phyloP scores from a whole-genome alignment of 129 eudicot genomes.

The Chrysanthemum seticuspe region DNA sequence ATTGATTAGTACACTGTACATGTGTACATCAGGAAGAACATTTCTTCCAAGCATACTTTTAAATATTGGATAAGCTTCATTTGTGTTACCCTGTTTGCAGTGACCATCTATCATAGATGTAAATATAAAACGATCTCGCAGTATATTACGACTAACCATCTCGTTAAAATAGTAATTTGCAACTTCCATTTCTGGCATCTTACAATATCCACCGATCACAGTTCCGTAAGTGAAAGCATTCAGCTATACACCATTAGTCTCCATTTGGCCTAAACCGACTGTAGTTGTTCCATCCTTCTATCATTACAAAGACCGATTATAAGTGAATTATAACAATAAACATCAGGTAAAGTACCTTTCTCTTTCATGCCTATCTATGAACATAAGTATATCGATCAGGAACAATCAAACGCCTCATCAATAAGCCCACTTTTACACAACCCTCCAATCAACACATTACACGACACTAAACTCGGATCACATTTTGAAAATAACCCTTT shows the following conservation, averaged over 20 bases:
- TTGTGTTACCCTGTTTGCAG: conserved; percentile 60
- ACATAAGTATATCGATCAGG: conserved; percentile 70
- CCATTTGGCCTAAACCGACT: conserved; percentile 49
- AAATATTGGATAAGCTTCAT: conserved; percentile 53
- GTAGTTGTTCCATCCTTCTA: too few relatives aligned
- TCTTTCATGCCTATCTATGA: conserved; percentile 46
- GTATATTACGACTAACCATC: conserved; percentile 60
- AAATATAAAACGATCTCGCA: conserved; percentile 55
- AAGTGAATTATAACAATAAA: conserved; percentile 71
- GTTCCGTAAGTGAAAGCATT: conserved; percentile 79
- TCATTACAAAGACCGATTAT: conserved; percentile 67
- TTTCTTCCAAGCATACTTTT: conserved; percentile 50
- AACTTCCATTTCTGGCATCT: conserved; percentile 46
- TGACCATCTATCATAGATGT: conserved; percentile 72
- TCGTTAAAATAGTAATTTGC: conserved; percentile 62
- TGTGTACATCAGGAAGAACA: conserved; percentile 54
- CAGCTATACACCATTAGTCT: conserved; percentile 51
- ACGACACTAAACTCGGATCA: conserved; percentile 65
- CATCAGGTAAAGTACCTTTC: conserved; percentile 66
- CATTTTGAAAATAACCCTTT: conserved; percentile 61
- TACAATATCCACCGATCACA: conserved; percentile 56
- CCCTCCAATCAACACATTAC: conserved; percentile 68
- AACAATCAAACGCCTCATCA: conserved; percentile 66
- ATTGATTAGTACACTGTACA: conserved; percentile 63
- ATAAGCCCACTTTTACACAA: conserved; percentile 55